Base-by-base conservation (phyloP, 768 basidiomycete genomes). In the Rhizopogon vesiculosus region DNA sequence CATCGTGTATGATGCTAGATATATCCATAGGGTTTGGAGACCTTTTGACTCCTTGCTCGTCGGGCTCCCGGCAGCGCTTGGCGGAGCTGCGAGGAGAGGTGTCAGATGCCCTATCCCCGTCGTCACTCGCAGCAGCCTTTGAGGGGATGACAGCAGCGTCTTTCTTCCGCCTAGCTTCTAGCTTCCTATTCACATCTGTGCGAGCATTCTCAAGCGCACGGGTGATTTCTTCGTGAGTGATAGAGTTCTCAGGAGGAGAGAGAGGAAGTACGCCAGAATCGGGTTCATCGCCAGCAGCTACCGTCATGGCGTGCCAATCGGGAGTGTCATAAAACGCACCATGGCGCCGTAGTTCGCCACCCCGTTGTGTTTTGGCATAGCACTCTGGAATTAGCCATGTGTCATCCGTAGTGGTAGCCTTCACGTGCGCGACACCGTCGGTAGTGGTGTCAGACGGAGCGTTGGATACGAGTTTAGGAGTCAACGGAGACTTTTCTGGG, bases 271-370 rank as follows among this genome's bases (percentile, higher is more conserved):
- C 13, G 18, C 45, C 18, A 19, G 31, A 33, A 19, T 48, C 13
- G 22, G 31, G 13, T 19, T 19, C 18, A 48, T 13, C 33, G 8
- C 19, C 31, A 35, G 46, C 7, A 15, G 15, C 13, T 35, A 13
- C 31, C 12, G 46, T 15, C 52, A 53, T 53, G 10, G 52, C 9
- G 16, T 31, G 12, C 52, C 52, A 53, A 25, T 51, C 19, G 15
- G 53, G 53, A n/a, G 38, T 38, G 15, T 19, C 45, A n/a, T 54
- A 54, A 16, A 54, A 54, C 19, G 53, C 45, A 54, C 53, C 53
- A 2, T 54, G 53, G 25, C 53, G 53, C 10, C 31, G 31, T 2
- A 54, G 28, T 19, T 3, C 12, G 7, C 31, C 9, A 25, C 19
- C 25, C 12, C 31, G 53, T 10, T 49, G 48, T 7, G 15, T 25